Evolutionary conservation across 495 filamentous ascomycete genomes (phyloP), one percentile per base, ranked within the genome.

Genomic region (Neurospora discreta): DNA sequence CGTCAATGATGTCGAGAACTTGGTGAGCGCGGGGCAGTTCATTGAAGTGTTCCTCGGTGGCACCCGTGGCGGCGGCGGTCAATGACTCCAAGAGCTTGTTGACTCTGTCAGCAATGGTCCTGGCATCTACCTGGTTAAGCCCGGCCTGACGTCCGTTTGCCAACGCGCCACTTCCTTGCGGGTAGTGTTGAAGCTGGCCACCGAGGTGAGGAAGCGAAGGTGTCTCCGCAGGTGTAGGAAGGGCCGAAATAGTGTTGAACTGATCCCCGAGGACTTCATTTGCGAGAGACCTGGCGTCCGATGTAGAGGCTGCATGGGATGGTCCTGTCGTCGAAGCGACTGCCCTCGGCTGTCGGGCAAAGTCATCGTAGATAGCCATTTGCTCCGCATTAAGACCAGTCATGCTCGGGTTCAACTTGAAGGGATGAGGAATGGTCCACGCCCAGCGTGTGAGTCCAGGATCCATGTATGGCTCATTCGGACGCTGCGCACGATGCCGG

Each of bases 321-420:
- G 82, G 77, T 3, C 73, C 65, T 9, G 76, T 65, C 1, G 79
- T 58, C 10, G 80, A 73, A 30, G 79, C 75, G 1, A 88, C 83
- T 18, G 86, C 87, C 39, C 92, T 89, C 11, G 90, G 87, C 77
- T 95, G 92, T 58, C 93, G 87, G 6, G 92, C 93, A 80, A 99
- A 99, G 60, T 97, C 93, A 73, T 97, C 93, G 75, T 98, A 99
- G 58, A 99, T 95, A 16, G 91, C 92, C 84, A 98, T 88, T 78
- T 99, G 95, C 75, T 97, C 92, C 68, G 90, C 85, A 75, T 97
- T 98, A 39, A 99, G 84, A 8, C 96, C 95, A 18, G 79, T 70
- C 26, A 80, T 72, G 42, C 67, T 83, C 16, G 90, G 88, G 60
- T 88, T 87, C 76, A 95, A 87, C 72, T 94, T 92, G 83, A 91